phyloP scores from a whole-genome alignment of 2,329 filamentous ascomycete genomes.

The Microdochium trichocladiopsis region DNA sequence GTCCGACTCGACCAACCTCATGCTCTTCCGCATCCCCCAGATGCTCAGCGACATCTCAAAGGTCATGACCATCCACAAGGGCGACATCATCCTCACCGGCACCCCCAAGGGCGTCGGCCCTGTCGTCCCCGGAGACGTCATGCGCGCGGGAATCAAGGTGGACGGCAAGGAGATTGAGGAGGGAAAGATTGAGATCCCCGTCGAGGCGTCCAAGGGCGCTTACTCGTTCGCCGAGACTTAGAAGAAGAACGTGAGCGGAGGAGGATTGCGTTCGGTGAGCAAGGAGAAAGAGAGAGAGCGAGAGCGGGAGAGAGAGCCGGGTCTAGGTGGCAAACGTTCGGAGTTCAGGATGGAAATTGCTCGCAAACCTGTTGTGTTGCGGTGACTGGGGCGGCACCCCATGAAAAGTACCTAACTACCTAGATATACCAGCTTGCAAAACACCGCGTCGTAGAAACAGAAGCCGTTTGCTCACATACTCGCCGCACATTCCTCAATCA shows the following conservation, averaged over 20 bases:
- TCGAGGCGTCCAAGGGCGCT: conserved; percentile 70
- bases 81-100: conserved; percentile 92
- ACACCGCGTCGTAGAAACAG: too few relatives aligned
- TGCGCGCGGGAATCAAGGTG: conserved; percentile 76
- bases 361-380: too few relatives aligned
- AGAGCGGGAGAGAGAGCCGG: neutral
- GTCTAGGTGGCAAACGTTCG: too few relatives aligned
- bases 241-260: conserved; percentile 6
- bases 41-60: conserved; percentile 86
- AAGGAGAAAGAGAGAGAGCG: neutral
- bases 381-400: too few relatives aligned
- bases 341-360: too few relatives aligned
- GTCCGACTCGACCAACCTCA: conserved; percentile 82
- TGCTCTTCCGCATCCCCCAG: conserved; percentile 87
- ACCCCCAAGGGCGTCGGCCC: conserved; percentile 93
- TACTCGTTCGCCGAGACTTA: conserved; percentile 74
- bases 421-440: too few relatives aligned
- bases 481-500: too few relatives aligned
- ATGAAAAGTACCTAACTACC: too few relatives aligned
- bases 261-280: neutral
- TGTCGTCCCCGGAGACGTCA: conserved; percentile 78
- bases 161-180: conserved; percentile 78
- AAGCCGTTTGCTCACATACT: too few relatives aligned
- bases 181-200: conserved; percentile 74
- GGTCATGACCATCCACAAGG: conserved; percentile 89